phyloP scores from a whole-genome alignment of 176 grass and related monocot genomes.

The Tillandsia leiboldiana region DNA sequence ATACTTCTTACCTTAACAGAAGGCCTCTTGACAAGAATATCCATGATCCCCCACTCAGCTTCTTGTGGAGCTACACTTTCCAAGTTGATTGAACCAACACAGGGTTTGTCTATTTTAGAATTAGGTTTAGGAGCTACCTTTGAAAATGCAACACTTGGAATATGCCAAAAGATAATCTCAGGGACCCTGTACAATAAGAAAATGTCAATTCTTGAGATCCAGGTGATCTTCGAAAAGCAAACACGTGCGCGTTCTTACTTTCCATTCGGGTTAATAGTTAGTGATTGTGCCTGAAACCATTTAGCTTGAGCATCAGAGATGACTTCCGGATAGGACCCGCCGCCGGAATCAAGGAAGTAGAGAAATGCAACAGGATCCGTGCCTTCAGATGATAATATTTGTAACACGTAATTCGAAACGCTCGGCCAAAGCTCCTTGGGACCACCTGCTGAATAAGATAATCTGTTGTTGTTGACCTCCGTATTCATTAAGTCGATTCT shows the following conservation, averaged over 20 bases:
- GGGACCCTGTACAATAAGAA: slow-evolving; percentile 36
- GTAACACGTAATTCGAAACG: slow-evolving; percentile 80
- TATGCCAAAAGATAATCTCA: slow-evolving; percentile 85
- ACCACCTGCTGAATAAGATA: slow-evolving; percentile 44
- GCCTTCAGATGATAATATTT: slow-evolving; percentile 28
- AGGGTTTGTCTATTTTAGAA: slow-evolving; percentile 34
- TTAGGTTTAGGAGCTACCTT: slow-evolving; percentile 53
- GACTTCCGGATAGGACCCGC: slow-evolving; percentile 67
- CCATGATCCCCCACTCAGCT: slow-evolving; percentile 74
- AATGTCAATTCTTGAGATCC: neutral
- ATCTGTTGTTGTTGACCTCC: slow-evolving; percentile 29
- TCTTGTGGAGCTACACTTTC: slow-evolving; percentile 61
- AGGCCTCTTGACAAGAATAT: slow-evolving; percentile 42
- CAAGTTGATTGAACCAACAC: slow-evolving; percentile 71
- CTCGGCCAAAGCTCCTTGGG: slow-evolving; percentile 52
- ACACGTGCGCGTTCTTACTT: slow-evolving; percentile 26
- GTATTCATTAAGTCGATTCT: slow-evolving; percentile 33
- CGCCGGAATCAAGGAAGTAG: slow-evolving; percentile 88
- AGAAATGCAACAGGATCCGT: slow-evolving; percentile 41
- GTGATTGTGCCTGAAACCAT: slow-evolving; percentile 45
- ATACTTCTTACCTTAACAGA: slow-evolving; percentile 52
- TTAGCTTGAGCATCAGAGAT: slow-evolving; percentile 48
- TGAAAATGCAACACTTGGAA: slow-evolving; percentile 56
- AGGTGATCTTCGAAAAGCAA: neutral
- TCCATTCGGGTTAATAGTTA: slow-evolving; percentile 44